phyloP scores from a whole-genome alignment of 2,329 filamentous ascomycete genomes.

The Trichothecium roseum region DNA sequence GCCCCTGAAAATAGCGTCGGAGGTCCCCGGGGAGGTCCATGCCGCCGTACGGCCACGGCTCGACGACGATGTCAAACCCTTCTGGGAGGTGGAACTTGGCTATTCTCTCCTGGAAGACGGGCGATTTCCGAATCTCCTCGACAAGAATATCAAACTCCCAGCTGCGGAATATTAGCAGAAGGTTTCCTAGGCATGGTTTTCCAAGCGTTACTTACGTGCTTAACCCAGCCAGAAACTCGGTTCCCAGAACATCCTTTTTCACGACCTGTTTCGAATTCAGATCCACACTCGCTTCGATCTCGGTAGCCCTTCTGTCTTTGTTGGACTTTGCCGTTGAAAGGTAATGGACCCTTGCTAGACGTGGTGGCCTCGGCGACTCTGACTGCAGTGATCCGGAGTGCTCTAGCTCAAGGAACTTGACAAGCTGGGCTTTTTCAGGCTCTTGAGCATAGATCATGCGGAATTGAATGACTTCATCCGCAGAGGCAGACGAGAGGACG shows the following conservation, averaged over 20 bases:
- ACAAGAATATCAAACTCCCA: constrained; percentile 25
- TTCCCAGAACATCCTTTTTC: constrained; percentile 14
- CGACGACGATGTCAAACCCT: constrained; percentile 19
- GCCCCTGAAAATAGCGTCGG: constrained; percentile 20
- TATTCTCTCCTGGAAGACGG: constrained; percentile 20
- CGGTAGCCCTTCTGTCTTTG: background rate
- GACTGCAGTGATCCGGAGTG: constrained; percentile 21
- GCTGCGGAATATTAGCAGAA: constrained; percentile 6
- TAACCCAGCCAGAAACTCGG: constrained; percentile 18
- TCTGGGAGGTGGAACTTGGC: constrained; percentile 14
- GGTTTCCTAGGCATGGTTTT: background rate
- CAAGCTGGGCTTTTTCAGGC: constrained; percentile 35
- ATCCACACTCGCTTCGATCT: constrained; percentile 22
- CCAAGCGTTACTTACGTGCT: constrained; percentile 13
- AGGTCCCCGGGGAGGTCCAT: constrained; percentile 18
- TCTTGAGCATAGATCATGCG: constrained; percentile 39
- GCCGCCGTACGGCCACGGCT: constrained; percentile 23
- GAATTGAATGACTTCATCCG: constrained; percentile 26
- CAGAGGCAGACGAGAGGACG: constrained; percentile 17
- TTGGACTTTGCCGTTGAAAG: constrained; percentile 10
- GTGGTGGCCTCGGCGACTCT: constrained; percentile 16
- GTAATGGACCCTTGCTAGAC: constrained; percentile 31
- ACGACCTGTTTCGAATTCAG: constrained; percentile 14
- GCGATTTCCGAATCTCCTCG: constrained; percentile 15
- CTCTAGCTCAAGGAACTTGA: constrained; percentile 33